These are phyloP conservation scores for Lactarius tabidus DNA, from an alignment of 768 basidiomycete genomes.

Conservation along the genomic window DNA sequence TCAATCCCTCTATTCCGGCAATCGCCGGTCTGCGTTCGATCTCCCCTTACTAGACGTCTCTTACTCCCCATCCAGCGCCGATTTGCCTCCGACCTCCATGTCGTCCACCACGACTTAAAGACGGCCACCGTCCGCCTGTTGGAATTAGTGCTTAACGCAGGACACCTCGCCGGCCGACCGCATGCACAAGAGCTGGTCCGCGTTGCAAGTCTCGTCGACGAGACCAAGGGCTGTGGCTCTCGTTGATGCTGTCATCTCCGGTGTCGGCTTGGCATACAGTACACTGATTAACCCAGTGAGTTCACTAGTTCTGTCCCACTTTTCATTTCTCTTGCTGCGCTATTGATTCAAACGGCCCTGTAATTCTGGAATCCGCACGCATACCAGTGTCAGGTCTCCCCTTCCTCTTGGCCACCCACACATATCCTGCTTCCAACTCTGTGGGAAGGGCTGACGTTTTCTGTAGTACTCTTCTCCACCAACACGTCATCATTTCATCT, in stretches of 20 bases:
- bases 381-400: background rate
- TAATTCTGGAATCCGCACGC: background rate
- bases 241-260: constrained; percentile 69
- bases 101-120: no score
- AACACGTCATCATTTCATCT: constrained; percentile 60
- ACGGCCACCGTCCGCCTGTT: constrained; percentile 62
- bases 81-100: constrained; percentile 49
- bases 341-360: no score
- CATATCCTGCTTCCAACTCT: background rate
- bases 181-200: constrained; percentile 65
- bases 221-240: constrained; percentile 66
- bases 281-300: constrained; percentile 66
- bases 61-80: constrained; percentile 35
- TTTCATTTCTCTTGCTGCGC: no score
- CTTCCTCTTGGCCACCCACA: background rate
- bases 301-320: constrained; percentile 18
- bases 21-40: no score
- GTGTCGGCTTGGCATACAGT: constrained; percentile 63
- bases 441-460: background rate
- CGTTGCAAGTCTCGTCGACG: constrained; percentile 68
- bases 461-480: constrained; percentile 56
- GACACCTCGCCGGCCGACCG: constrained; percentile 39
- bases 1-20: no score
- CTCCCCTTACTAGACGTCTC: no score
- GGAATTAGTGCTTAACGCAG: constrained; percentile 54